A percentile compares a stretch with the other conserved stretches of the same genome.
These are phyloP conservation scores for Fusarium annulatum DNA, from an alignment of 2,329 filamentous ascomycete genomes.

Conservation along the genomic window DNA sequence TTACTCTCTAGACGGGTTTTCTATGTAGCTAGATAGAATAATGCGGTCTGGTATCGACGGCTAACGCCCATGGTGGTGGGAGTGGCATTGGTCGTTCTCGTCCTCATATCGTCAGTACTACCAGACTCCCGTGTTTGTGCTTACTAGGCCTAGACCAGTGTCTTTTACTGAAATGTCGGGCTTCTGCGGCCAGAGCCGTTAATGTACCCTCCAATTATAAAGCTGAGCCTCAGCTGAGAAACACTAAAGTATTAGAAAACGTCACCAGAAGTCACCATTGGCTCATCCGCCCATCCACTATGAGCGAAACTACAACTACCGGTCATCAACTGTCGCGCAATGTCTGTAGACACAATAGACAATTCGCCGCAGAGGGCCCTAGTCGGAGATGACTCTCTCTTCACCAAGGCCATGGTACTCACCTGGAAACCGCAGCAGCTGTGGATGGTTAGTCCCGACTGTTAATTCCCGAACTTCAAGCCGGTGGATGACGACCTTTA, in stretches of 20 bases:
- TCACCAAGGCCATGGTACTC: no score
- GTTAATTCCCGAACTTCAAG: no score
- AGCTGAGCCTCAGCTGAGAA: not conserved
- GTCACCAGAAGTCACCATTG: not conserved
- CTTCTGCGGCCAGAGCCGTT: accelerated
- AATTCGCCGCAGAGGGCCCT: no score
- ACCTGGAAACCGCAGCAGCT: no score
- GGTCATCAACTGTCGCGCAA: no score
- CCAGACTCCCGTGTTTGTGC: not conserved
- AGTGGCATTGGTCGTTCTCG: not conserved
- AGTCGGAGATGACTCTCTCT: no score
- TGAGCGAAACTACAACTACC: no score
- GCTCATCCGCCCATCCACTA: not conserved
- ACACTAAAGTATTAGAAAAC: not conserved
- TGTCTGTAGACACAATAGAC: no score
- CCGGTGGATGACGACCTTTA: no score
- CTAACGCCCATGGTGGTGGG: not conserved
- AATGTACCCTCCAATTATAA: not conserved
- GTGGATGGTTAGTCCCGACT: no score
- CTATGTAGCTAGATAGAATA: not conserved
- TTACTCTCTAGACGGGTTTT: accelerated
- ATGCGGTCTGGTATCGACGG: accelerated
- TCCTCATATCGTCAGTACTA: not conserved
- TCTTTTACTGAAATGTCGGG: not conserved
- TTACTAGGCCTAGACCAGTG: not conserved